These are phyloP conservation scores for Tricholoma flavovirens DNA, from an alignment of 768 basidiomycete species.

Conservation along the genomic window DNA sequence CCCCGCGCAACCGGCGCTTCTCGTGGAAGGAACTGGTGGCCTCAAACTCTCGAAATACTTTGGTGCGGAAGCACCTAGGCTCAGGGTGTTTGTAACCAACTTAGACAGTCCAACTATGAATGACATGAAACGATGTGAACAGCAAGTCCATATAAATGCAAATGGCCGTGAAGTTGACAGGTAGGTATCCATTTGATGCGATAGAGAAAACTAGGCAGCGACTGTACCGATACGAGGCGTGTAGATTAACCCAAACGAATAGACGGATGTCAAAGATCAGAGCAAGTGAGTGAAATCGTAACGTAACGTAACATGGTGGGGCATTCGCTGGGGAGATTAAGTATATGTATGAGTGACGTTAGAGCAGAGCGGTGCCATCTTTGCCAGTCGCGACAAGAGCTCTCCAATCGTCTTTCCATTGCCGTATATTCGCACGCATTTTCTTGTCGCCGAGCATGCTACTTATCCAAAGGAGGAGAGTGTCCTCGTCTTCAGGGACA, in stretches of 20 bases:
- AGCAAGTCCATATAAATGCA: not conserved
- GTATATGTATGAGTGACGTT: constrained; percentile 1
- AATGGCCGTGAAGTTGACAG: not conserved
- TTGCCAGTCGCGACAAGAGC: constrained; percentile 59
- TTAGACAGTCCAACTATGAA: too few relatives aligned
- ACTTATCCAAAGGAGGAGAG: constrained; percentile 78
- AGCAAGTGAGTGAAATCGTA: not conserved
- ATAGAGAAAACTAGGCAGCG: not conserved
- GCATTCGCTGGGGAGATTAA: not conserved
- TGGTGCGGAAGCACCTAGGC: too few relatives aligned
- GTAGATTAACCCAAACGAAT: not conserved
- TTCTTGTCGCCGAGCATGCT: constrained; percentile 53
- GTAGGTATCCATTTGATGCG: not conserved
- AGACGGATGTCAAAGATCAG: not conserved
- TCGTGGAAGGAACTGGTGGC: too few relatives aligned
- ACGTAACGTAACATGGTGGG: not conserved
- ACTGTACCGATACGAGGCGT: not conserved
- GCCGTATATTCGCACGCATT: constrained; percentile 58
- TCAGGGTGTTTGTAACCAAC: too few relatives aligned
- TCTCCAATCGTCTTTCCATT: constrained; percentile 82
- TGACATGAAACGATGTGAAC: not conserved
- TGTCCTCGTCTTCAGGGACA: constrained; percentile 85
- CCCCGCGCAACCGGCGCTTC: too few relatives aligned
- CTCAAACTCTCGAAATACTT: too few relatives aligned
- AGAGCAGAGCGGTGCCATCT: constrained; percentile 48